Base-by-base conservation (phyloP, 2,329 filamentous ascomycete species). In the Fusarium guadeloupense region DNA sequence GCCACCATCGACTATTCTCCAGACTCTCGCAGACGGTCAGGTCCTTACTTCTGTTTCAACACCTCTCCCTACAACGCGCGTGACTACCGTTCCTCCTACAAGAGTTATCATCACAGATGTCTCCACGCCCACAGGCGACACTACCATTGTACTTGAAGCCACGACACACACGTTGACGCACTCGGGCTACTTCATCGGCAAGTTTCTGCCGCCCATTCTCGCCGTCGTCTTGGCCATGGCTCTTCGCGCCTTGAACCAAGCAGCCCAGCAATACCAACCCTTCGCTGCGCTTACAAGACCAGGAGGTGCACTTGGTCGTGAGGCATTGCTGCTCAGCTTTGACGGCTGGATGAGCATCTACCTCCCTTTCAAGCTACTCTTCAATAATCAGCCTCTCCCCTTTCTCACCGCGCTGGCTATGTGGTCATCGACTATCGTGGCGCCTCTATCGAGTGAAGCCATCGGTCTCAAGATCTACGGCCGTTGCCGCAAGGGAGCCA, bases 291-390 rank as follows among this genome's bases (percentile, higher is more conserved):
- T 84, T 3, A 69, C 75, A 6, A 69, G 66, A 9, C 59, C 69
- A 0, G 64, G 69, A 1, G 80, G 80, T 6, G 77, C 76, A 0
- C 44, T 66, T 0, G 80, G 80, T 0, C 61, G 66, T 0, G 74
- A 81, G 26, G 80, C 80, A 0, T 64, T 82, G 16, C 77, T 74
- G 9, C 70, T 81, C 6, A 72, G 77, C 46, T 81, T 79, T 31
- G 59, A 66, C 9, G 77, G 79, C 0, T 59, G 76, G 43, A 69
- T 71, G 41, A 74, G 73, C 9, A 65, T 81, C 8, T 28, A 74
- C 1, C 66, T 70, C 1, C 77, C 78, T 0, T 61, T 77, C n/a
- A 56, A 67, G 25, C 69, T 73, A 1, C 60, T 79, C 1, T 28
- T 70, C 2, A 70, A 72, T 25, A 74, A 74, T 2, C 73, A 78